Evolutionary conservation across 2,329 filamentous ascomycete species (phyloP).

Genomic region (Sporothrix brasiliensis): DNA sequence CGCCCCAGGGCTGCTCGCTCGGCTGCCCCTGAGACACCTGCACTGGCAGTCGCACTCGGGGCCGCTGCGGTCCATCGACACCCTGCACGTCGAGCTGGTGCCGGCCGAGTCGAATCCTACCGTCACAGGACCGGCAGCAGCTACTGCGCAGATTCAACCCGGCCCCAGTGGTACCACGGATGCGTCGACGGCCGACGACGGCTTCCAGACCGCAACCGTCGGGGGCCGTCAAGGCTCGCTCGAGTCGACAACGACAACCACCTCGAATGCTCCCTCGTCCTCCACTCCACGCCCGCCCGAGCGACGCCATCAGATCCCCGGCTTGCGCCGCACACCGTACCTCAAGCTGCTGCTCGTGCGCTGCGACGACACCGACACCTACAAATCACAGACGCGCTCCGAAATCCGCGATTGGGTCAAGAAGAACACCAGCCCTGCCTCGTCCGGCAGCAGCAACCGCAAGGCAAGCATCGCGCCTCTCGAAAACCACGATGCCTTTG

Average conservation of each 20-base stretch:
- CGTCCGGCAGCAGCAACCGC: constrained; percentile 52
- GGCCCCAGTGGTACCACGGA: constrained; percentile 34
- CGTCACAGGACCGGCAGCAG: constrained; percentile 38
- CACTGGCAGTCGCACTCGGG: constrained; percentile 96
- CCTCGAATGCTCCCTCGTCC: constrained; percentile 47
- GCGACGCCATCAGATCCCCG: constrained; percentile 91
- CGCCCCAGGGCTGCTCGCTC: constrained; percentile 73
- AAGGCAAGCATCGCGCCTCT: constrained; percentile 62
- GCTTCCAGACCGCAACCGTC: constrained; percentile 61
- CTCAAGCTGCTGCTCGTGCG: constrained; percentile 85
- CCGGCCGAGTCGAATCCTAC: constrained; percentile 56
- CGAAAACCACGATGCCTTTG: constrained; percentile 94
- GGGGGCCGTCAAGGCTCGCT: constrained; percentile 47
- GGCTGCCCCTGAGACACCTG: constrained; percentile 84
- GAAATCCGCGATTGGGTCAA: constrained; percentile 92
- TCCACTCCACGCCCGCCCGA: constrained; percentile 2
- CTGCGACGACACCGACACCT: constrained; percentile 94
- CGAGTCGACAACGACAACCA: constrained; percentile 39
- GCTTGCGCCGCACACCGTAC: constrained; percentile 88
- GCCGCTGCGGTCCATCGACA: constrained; percentile 89
- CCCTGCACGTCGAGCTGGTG: constrained; percentile 87
- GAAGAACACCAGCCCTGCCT: constrained; percentile 62
- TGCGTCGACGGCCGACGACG: constrained; percentile 53
- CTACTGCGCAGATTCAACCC: constrained; percentile 37
- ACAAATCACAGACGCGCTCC: constrained; percentile 77